phyloP scores from a whole-genome alignment of 2,329 filamentous ascomycete genomes.

The Clarireedia monteithiana region DNA sequence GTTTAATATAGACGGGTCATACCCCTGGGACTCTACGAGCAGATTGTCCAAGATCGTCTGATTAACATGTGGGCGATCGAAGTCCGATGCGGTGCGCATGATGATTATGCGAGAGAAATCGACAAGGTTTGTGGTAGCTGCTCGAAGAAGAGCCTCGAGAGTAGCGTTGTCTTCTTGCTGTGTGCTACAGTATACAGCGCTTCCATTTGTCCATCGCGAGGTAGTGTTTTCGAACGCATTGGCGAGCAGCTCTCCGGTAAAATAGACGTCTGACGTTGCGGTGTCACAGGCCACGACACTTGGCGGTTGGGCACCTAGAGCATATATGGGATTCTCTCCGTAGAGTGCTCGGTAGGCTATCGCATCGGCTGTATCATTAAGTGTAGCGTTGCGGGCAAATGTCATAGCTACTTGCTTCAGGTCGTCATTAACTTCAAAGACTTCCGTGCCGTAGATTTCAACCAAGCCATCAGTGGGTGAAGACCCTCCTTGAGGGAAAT shows the following conservation, averaged over 20 bases:
- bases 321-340: conserved; percentile 4
- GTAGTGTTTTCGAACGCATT: conserved; percentile 58
- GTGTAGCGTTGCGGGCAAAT: conserved; percentile 41
- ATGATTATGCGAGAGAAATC: conserved; percentile 60
- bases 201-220: conserved; percentile 55
- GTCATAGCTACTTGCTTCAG: conserved; percentile 40
- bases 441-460: conserved; percentile 57
- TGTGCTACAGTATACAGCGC: conserved; percentile 57
- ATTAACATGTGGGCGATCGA: conserved; percentile 56
- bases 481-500: conserved; percentile 53
- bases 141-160: conserved; percentile 55
- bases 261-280: conserved; percentile 66
- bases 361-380: conserved; percentile 42
- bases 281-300: conserved; percentile 51
- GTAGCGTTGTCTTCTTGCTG: conserved; percentile 66
- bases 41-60: conserved; percentile 51
- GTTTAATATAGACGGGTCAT: conserved; percentile 53
- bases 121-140: conserved; percentile 44
- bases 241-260: conserved; percentile 49
- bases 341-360: conserved; percentile 47
- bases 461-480: conserved; percentile 45
- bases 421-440: conserved; percentile 54
- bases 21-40: conserved; percentile 34
- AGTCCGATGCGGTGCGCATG: conserved; percentile 60
- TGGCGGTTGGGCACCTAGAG: conserved; percentile 1